phyloP scores from a whole-genome alignment of 768 basidiomycete species.

The Panus rudis region DNA sequence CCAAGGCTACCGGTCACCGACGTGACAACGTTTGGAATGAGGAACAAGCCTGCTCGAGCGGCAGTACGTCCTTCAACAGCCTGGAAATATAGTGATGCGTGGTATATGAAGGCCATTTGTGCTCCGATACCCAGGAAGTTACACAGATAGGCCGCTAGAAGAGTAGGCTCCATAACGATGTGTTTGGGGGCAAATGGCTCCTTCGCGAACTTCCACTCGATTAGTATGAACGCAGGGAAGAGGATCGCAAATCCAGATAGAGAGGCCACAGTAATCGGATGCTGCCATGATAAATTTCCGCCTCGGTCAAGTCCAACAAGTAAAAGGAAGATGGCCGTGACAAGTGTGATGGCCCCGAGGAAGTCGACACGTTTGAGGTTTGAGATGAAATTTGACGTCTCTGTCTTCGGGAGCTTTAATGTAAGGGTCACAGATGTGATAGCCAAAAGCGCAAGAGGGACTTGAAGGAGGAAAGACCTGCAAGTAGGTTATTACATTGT shows the following conservation, averaged over 20 bases:
- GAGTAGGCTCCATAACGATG: constrained; percentile 42
- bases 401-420: constrained; percentile 44
- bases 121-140: constrained; percentile 51
- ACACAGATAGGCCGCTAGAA: constrained; percentile 49
- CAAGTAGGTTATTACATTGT: neutral
- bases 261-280: constrained; percentile 15
- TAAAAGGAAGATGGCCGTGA: constrained; percentile 48
- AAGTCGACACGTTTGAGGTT: constrained; percentile 62
- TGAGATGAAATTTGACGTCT: constrained; percentile 33
- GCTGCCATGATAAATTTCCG: constrained; percentile 26
- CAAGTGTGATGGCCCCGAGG: constrained; percentile 46
- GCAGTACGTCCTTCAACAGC: constrained; percentile 44
- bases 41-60: constrained; percentile 42
- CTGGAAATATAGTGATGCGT: constrained; percentile 51
- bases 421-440: constrained; percentile 45
- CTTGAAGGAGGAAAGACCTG: constrained; percentile 58
- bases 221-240: constrained; percentile 29
- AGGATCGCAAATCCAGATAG: constrained; percentile 12
- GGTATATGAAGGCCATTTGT: constrained; percentile 40
- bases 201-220: constrained; percentile 44
- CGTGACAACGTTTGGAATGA: constrained; percentile 42
- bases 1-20: constrained; percentile 42
- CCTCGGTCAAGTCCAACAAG: constrained; percentile 48
- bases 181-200: constrained; percentile 55
- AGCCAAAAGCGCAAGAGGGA: constrained; percentile 48